phyloP scores from a whole-genome alignment of 1,139 yeast genomes.

The Diutina catenulata region DNA sequence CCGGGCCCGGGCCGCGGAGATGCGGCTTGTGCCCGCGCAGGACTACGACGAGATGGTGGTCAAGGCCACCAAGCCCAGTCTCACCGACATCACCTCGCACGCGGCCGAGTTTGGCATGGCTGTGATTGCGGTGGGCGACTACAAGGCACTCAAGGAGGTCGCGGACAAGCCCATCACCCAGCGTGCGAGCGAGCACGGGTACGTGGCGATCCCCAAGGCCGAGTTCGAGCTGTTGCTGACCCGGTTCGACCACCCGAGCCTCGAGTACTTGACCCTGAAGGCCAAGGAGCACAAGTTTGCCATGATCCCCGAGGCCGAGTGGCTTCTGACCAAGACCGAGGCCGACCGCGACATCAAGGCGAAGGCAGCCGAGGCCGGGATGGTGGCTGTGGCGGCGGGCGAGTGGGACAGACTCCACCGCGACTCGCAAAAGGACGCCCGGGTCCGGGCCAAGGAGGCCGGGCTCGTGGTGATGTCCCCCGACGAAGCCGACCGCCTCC shows the following conservation, averaged over 20 bases:
- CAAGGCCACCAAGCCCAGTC: conserved; percentile 26
- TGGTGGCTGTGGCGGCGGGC: conserved; percentile 2
- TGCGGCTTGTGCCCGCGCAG: conserved; percentile 13
- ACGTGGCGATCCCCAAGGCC: conserved; percentile 1
- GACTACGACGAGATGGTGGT: conserved; percentile 24
- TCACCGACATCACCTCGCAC: conserved; percentile 17
- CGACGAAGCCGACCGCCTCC: background rate
- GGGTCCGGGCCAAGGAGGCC: background rate
- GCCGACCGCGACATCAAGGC: conserved; percentile 5
- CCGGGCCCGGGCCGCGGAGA: conserved; percentile 16
- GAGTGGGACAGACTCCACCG: conserved; percentile 4
- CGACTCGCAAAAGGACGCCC: conserved; percentile 1
- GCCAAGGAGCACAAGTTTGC: conserved; percentile 2
- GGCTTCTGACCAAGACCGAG: background rate
- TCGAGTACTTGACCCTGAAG: background rate
- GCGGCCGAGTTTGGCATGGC: conserved; percentile 17
- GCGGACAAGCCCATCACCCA: background rate
- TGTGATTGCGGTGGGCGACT: conserved; percentile 11
- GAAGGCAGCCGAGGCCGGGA: conserved; percentile 3
- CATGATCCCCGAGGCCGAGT: background rate
- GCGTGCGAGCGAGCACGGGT: background rate
- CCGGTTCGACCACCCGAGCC: conserved; percentile 1
- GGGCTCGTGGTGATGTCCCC: background rate
- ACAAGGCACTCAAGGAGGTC: conserved; percentile 11
- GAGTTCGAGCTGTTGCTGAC: conserved; percentile 1